phyloP scores from a whole-genome alignment of 2,329 filamentous ascomycete species.

The Fusarium fujikuroi region DNA sequence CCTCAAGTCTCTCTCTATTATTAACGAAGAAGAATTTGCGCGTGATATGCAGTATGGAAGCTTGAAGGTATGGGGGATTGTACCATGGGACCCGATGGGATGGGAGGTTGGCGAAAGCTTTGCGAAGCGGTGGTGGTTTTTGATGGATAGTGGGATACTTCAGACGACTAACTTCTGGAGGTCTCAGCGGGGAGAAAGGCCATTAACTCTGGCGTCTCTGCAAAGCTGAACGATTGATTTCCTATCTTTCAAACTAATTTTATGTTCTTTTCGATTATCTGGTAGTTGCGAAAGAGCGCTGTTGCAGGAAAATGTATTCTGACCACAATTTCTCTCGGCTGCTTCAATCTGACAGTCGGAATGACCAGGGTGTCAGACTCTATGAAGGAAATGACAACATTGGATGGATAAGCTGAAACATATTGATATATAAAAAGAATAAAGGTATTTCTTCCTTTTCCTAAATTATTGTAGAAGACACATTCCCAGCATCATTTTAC shows the following conservation, averaged over 20 bases:
- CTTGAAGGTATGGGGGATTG: constrained; percentile 8
- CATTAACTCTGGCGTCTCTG: not conserved
- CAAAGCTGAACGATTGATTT: accelerated
- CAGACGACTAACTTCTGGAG: constrained; percentile 31
- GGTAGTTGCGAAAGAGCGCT: accelerated
- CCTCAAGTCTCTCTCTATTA: constrained; percentile 6
- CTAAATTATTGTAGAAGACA: accelerated
- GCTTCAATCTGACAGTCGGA: not conserved
- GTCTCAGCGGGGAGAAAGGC: not conserved
- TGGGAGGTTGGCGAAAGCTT: constrained; percentile 56
- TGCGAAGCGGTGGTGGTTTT: constrained; percentile 39
- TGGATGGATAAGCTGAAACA: not conserved
- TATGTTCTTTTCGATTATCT: accelerated
- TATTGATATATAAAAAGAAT: accelerated
- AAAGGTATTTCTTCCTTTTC: accelerated
- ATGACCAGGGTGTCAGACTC: not conserved
- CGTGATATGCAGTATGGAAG: not conserved
- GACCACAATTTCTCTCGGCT: not conserved
- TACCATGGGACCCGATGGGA: constrained; percentile 49
- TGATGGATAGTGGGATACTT: constrained; percentile 19
- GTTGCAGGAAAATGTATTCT: not conserved
- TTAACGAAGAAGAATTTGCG: constrained; percentile 7
- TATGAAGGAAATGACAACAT: not conserved
- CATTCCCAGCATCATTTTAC: accelerated
- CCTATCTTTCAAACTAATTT: accelerated